Evolutionary conservation across 1,139 yeast genomes (phyloP), one percentile per base, ranked within the genome.

Genomic region (Hansenula lynferdii): DNA sequence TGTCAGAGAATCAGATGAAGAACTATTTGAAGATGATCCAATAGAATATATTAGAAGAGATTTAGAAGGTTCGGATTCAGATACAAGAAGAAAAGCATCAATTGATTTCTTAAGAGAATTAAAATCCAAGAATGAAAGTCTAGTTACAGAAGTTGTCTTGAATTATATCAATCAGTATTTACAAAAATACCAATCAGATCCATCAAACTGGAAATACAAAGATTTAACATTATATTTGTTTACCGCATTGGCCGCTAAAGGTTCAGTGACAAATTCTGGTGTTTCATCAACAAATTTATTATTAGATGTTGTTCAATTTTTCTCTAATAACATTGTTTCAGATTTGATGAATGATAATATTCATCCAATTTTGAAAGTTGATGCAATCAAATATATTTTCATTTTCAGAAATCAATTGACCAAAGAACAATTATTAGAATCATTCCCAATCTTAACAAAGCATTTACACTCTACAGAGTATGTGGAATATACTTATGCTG

Each of bases 1-100:
- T 17, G 72, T 92, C 53, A 82, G 92, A 56, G 90, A 84, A 42
- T 72, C 83, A 6, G 99, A 94, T 57, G 89, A 87, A 54, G 98
- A 94, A 59, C 61, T 81, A 48, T 92, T 94, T 61, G 98, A 92
- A 62, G 98, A 94, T 61, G 98, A 94, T 56, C 98, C 98, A 29
- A 83, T 92, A 38, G 94, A 86, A 53, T 94, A 72, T 57, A 92
- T 89, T 16, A 75, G 97, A 54, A 75, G 95, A 43, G 98, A 94
- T 61, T 68, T 94, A 40, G 98, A 92, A 64, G 98, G 97, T 4
- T 82, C 96, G 0, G 97, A 92, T 56, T 77, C 84, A 27, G 97
- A 90, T 54, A 84, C 97, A 1, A 77, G 98, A 61, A 75, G 97
- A 61, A 78, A 95, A 51, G 80, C 96, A 0, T 83, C 97, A 14